phyloP scores from a whole-genome alignment of 2,329 filamentous ascomycete genomes.

The Epichloe bromicola region DNA sequence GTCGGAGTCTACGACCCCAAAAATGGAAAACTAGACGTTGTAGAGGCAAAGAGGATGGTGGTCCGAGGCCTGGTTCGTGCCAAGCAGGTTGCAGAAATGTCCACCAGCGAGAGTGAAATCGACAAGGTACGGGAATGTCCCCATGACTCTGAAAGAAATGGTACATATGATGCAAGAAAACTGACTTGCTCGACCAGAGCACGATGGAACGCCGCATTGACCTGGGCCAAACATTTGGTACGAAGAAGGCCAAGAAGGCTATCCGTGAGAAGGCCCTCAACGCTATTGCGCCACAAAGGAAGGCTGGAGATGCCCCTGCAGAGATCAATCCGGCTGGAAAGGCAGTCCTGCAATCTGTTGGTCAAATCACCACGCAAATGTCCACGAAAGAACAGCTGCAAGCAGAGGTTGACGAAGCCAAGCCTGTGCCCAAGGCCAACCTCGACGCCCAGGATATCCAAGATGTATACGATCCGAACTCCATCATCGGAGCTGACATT shows the following conservation, averaged over 20 bases:
- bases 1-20: conserved; percentile 50
- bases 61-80: conserved; percentile 44
- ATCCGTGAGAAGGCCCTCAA: conserved; percentile 57
- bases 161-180: background rate
- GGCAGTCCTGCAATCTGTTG: conserved; percentile 52
- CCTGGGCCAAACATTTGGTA: conserved; percentile 69
- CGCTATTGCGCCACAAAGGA: conserved; percentile 43
- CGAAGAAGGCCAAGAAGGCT: conserved; percentile 73
- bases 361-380: conserved; percentile 49
- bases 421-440: conserved; percentile 62
- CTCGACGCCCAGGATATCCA: conserved; percentile 51
- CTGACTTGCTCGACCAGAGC: conserved; percentile 28
- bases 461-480: conserved; percentile 58
- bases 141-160: too few species aligned
- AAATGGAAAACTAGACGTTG: conserved; percentile 44
- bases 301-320: conserved; percentile 23
- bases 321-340: conserved; percentile 42
- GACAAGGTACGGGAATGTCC: conserved; percentile 14
- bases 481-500: conserved; percentile 54
- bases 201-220: conserved; percentile 51
- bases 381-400: conserved; percentile 53
- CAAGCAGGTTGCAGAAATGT: conserved; percentile 36
- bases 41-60: conserved; percentile 52
- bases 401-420: conserved; percentile 49
- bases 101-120: conserved; percentile 22